Percentiles rank a stretch among this genome's conserved stretches.
Evolutionary conservation across 2,329 filamentous ascomycete species (phyloP).

Genomic region (Fulvia fulva): DNA sequence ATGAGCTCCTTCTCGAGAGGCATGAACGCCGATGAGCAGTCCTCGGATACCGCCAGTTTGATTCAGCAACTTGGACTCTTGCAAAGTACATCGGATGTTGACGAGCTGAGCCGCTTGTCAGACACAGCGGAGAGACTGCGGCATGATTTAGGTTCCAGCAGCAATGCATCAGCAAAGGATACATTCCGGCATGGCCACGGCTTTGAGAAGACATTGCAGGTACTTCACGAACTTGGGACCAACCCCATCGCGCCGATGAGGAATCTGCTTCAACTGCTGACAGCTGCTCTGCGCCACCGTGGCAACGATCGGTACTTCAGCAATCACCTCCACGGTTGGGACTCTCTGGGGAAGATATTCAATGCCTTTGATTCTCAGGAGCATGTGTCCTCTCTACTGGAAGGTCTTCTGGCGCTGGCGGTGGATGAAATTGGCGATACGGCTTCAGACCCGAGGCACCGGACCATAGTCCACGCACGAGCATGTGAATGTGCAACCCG

Average conservation of each 20-base stretch:
- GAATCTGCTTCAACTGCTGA: slow-evolving; percentile 52
- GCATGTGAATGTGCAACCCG: not conserved
- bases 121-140: slow-evolving; percentile 20
- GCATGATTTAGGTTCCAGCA: slow-evolving; percentile 16
- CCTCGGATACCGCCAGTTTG: slow-evolving; percentile 22
- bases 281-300: slow-evolving; percentile 71
- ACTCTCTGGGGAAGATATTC: slow-evolving; percentile 68
- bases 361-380: slow-evolving; percentile 42
- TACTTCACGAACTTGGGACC: slow-evolving; percentile 15
- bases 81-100: slow-evolving; percentile 13
- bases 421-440: not conserved
- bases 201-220: slow-evolving; percentile 27
- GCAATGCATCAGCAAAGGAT: slow-evolving; percentile 21
- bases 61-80: slow-evolving; percentile 18
- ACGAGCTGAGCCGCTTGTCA: slow-evolving; percentile 15
- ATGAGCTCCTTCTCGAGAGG: slow-evolving; percentile 27
- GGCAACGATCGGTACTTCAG: slow-evolving; percentile 88
- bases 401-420: not conserved
- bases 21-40: slow-evolving; percentile 26
- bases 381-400: not conserved
- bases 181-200: slow-evolving; percentile 31
- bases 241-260: slow-evolving; percentile 9
- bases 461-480: not conserved
- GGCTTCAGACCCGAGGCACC: not conserved
- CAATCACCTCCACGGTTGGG: slow-evolving; percentile 72